Evolutionary conservation across 2,329 filamentous ascomycete genomes (phyloP), one percentile per base, ranked within the genome.

Genomic region (Xylaria sp.): DNA sequence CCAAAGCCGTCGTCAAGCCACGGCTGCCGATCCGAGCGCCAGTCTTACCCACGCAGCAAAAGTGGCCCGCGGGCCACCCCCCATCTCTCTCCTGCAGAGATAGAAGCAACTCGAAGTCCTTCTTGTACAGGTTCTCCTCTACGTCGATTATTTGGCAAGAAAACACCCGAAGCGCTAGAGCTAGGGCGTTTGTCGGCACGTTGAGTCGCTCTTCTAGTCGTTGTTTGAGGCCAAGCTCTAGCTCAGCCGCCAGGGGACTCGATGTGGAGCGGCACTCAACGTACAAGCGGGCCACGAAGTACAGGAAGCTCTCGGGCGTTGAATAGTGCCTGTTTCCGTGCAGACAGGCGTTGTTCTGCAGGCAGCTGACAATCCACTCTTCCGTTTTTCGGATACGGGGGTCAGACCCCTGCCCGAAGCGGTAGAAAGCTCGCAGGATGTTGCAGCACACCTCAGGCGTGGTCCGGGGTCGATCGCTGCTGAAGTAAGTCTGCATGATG

Each of bases 371-470:
- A 12, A 74, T 55, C 58, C 68, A 74, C 4, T 70, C 67, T 58
- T 70, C 67, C 1, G 72, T 73, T 30, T 63, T 61, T 14, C 30
- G 39, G 11, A 69, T 63, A 11, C 68, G 68, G 2, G 71, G 69
- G 32, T 72, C 68, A 36, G 58, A 34, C 54, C 62, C n/a, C 56
- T n/a, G 54, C 11, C 69, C 72, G 47, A 72, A 72, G 51, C 64
- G 67, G n/a, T n/a, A n/a, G n/a, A n/a, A n/a, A n/a, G n/a, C n/a
- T 14, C 70, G 59, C 7, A 73, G 64, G 34, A 75, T 71, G 48
- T 75, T 75, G 63, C 71, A 71, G 58, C 73, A 73, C 14, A 74
- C 73, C 17, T 73, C 68, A 17, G 71, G 72, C 12, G 50, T 62
- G 9, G 61, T 71, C 7, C 73, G 64, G 4, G 70, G 70, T 27